Conservation (phyloP, 345 rosid species). For the Corymbia maculata region DNA sequence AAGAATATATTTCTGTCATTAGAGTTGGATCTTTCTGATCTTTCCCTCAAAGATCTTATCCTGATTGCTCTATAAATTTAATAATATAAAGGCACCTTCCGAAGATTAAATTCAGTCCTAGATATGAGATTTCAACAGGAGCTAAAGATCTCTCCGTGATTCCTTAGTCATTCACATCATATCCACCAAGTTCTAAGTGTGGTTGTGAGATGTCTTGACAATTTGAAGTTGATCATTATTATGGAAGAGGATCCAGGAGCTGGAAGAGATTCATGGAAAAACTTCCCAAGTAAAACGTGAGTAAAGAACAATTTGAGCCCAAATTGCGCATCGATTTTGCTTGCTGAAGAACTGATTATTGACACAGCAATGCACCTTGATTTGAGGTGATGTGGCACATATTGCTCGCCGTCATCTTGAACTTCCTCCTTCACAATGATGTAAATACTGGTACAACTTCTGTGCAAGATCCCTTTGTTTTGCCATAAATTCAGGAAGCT, state of each 20-base stretch:
- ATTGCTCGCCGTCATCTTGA: background rate
- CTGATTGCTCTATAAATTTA: background rate
- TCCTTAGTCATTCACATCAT: background rate
- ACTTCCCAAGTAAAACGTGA: background rate
- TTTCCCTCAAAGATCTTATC: background rate
- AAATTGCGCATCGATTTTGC: background rate
- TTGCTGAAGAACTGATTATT: background rate
- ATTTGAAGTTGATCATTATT: background rate
- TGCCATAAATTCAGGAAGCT: background rate
- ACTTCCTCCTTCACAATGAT: background rate
- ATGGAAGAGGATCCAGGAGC: background rate
- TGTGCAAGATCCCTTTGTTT: background rate
- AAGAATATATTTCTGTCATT: background rate
- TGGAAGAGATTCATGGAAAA: background rate
- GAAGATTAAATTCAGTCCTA: background rate
- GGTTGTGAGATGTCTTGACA: background rate
- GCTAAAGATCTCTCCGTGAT: background rate
- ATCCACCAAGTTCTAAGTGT: background rate
- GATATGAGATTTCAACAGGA: background rate
- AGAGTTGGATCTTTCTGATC: background rate
- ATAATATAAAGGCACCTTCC: background rate
- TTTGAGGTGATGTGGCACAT: background rate
- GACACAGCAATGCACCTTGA: background rate
- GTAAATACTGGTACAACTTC: background rate
- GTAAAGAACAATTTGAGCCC: background rate